Evolutionary conservation across 192 early-diverging fungal genomes (phyloP).

Genomic region (Coemansia furcata): DNA sequence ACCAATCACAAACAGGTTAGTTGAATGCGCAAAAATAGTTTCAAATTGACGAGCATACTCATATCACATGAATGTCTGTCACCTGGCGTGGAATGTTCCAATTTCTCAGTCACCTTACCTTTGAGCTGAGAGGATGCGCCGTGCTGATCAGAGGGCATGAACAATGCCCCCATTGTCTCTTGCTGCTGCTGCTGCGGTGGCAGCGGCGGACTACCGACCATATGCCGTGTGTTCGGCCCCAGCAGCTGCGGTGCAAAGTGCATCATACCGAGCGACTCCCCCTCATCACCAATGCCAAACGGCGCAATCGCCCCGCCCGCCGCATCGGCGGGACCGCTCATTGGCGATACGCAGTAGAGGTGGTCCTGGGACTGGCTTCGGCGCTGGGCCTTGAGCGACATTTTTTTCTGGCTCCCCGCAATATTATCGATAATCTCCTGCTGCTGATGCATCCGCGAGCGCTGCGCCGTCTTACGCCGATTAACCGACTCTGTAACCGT

Average conservation of each 20-base stretch:
- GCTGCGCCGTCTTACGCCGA: constrained; percentile 45
- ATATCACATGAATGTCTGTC: background rate
- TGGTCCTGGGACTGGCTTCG: constrained; percentile 8
- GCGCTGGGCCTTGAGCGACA: constrained; percentile 12
- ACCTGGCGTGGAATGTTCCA: background rate
- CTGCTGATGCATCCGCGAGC: constrained; percentile 25
- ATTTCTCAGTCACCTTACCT: constrained; percentile 17
- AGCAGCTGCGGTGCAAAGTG: background rate
- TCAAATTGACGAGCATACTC: background rate
- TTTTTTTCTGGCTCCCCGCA: background rate
- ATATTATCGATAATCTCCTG: background rate
- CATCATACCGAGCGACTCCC: background rate
- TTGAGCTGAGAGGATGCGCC: constrained; percentile 3
- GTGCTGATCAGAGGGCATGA: constrained; percentile 43
- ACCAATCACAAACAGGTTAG: background rate
- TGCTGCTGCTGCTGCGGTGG: no score
- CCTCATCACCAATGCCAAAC: constrained; percentile 1
- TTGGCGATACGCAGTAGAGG: background rate
- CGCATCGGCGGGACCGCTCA: background rate
- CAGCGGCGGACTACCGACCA: background rate
- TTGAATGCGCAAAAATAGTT: background rate
- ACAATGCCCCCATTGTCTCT: constrained; percentile 36
- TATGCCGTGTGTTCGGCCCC: background rate
- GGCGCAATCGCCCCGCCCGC: background rate
- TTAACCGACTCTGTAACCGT: constrained; percentile 51